These are phyloP conservation scores for Quercus glauca DNA, from an alignment of 306 rosid species.

Conservation along the genomic window DNA sequence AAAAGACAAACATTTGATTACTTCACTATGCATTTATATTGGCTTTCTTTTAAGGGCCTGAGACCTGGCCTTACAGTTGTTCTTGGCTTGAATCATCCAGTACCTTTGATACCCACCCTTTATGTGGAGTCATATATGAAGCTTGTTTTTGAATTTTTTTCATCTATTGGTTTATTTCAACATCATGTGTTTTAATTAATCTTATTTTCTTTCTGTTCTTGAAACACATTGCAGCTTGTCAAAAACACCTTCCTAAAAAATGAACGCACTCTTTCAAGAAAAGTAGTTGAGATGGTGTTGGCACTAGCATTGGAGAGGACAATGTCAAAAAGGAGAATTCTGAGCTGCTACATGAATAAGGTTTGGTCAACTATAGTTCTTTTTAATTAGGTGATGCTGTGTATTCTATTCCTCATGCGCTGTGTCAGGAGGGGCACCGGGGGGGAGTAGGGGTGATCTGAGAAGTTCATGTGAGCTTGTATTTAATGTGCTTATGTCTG, in stretches of 20 bases:
- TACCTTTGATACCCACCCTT: not conserved
- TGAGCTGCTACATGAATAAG: constrained; percentile 40
- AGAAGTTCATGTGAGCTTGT: not conserved
- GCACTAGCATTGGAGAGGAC: constrained; percentile 34
- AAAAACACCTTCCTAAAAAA: constrained; percentile 26
- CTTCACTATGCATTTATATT: not conserved
- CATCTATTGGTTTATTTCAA: not conserved
- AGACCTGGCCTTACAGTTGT: not conserved
- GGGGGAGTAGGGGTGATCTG: not conserved
- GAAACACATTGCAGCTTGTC: constrained; percentile 32
- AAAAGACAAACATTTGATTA: not conserved
- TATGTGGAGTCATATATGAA: not conserved
- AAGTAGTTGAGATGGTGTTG: constrained; percentile 30
- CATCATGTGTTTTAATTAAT: not conserved
- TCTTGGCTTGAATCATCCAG: not conserved
- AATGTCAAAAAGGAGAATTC: constrained; percentile 19
- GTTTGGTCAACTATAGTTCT: constrained; percentile 15
- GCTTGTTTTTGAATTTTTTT: not conserved
- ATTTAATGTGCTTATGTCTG: not conserved
- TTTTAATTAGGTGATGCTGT: not conserved
- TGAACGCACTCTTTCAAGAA: constrained; percentile 24
- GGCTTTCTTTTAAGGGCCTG: not conserved
- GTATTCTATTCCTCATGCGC: not conserved
- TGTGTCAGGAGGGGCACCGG: not conserved
- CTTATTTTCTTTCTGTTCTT: constrained; percentile 5